Conservation (phyloP, 148 eudicot species). For the Fagopyrum homotropicum region DNA sequence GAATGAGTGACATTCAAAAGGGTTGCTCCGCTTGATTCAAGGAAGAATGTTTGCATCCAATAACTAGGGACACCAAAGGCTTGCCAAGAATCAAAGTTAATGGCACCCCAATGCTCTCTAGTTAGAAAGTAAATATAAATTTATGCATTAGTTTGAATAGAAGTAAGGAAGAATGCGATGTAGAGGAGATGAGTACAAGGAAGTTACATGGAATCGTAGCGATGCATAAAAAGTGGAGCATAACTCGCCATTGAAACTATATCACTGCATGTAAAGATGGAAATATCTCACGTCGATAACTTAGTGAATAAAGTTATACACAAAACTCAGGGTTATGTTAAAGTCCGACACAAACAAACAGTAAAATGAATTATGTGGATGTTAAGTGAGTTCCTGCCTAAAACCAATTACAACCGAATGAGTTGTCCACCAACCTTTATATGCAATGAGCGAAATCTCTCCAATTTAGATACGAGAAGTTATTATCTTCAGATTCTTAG, state of each 20-base stretch:
- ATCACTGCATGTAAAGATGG: conserved; percentile 43
- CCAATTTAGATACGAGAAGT: too few species aligned
- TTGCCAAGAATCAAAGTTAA: conserved; percentile 48
- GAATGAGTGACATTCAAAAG: conserved; percentile 31
- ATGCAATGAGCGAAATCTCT: too few species aligned
- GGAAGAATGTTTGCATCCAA: conserved; percentile 78
- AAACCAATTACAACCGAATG: too few species aligned
- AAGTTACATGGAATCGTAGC: conserved; percentile 34
- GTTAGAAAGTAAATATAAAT: not conserved
- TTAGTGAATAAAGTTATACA: not conserved
- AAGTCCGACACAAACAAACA: not conserved
- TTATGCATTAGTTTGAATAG: not conserved
- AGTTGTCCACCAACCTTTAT: too few species aligned
- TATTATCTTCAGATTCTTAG: too few species aligned
- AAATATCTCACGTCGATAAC: not conserved
- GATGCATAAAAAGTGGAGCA: conserved; percentile 72
- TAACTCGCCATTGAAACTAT: conserved; percentile 79
- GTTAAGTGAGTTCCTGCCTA: too few species aligned
- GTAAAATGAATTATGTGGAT: not conserved
- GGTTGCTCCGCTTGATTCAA: conserved; percentile 53
- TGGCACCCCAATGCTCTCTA: conserved; percentile 64
- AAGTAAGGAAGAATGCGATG: not conserved
- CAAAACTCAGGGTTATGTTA: not conserved
- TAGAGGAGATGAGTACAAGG: not conserved
- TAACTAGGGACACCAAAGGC: conserved; percentile 62